Base-by-base conservation (phyloP, 2,329 filamentous ascomycete genomes). In the Aureobasidium sp. region DNA sequence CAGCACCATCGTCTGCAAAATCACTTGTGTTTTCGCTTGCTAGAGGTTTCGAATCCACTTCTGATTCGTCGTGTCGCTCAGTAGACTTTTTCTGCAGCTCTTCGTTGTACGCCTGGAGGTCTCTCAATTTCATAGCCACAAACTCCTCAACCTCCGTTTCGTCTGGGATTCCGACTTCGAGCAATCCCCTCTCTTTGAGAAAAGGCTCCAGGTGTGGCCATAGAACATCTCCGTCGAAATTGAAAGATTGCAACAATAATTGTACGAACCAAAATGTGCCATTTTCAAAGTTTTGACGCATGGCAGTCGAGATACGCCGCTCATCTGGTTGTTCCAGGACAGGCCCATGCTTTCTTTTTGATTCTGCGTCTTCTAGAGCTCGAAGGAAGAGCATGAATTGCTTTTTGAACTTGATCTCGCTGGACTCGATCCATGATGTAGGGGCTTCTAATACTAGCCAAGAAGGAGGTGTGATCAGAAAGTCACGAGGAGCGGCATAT, bases 401-500 rank as follows among this genome's bases (percentile, higher is more conserved):
- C 10, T 30, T 32, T 9, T 30, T 21, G 14, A 30, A 44, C 9
- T 6, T 44, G 13, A 14, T 5, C 27, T 42, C 14, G 14, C 16
- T 34, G 4, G 37, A 32, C 4, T 13, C 27, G 11, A 10, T 30
- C 55, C 55, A 59, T 13, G 7, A 8, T 27, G 8, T 30, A 3
- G 34, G 21, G 36, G 21, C 13, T 21, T 47, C 45, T 8, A 54
- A 16, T 1, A 47, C 21, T 9, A 61, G 41, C 61, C 61, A 63
- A 16, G 55, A 48, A 9, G 67, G 67, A 29, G 67, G 58, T 13
- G 64, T 66, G 41, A 62, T 58, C 44, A 62, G 66, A 45, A 69
- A 62, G 44, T 70, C 62, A 41, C 44, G 45, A 14, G 68, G 68
- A 41, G 61, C 67, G 21, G 62, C 59, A 45, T 68, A 66, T 41